phyloP scores from a whole-genome alignment of 495 filamentous ascomycete genomes.

The Penicillium soppii region DNA sequence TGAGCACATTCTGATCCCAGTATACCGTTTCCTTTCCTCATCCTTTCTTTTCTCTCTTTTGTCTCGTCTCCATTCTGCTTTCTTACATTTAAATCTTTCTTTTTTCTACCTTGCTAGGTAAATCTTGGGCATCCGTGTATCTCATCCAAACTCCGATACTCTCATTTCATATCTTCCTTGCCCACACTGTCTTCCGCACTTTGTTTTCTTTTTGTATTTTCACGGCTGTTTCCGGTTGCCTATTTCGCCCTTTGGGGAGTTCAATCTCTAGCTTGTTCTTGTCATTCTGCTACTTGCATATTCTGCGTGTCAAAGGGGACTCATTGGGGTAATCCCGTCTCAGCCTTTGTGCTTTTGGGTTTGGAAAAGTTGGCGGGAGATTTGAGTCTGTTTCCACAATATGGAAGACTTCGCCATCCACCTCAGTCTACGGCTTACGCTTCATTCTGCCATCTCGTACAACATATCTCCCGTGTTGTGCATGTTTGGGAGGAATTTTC shows the following conservation, averaged over 20 bases:
- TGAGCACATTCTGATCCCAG: neutral
- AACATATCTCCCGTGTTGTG: neutral
- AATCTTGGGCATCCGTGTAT: slow-evolving; percentile 15
- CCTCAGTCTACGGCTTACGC: neutral
- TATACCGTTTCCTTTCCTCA: slow-evolving; percentile 9
- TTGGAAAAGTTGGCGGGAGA: neutral
- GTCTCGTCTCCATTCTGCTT: slow-evolving; percentile 11
- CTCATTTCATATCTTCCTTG: slow-evolving; percentile 14
- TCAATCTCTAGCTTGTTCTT: neutral
- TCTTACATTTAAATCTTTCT: too few species aligned
- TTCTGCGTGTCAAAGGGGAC: neutral
- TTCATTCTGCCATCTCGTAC: neutral
- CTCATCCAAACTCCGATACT: slow-evolving; percentile 18
- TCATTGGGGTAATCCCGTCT: too few species aligned
- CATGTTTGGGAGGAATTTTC: neutral
- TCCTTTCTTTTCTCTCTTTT: slow-evolving; percentile 15
- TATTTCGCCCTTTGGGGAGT: neutral
- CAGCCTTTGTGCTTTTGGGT: neutral
- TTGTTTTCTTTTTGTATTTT: slow-evolving; percentile 5
- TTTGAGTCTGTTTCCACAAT: neutral
- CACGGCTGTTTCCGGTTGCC: slow-evolving; percentile 5
- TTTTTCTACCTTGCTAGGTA: too few species aligned
- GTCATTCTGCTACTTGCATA: neutral
- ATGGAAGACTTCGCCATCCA: neutral
- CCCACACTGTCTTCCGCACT: slow-evolving; percentile 4